Percentiles rank a stretch among this genome's conserved stretches.
Conservation (phyloP, 129 eudicot genomes). For the Gnaphalium uliginosum region DNA sequence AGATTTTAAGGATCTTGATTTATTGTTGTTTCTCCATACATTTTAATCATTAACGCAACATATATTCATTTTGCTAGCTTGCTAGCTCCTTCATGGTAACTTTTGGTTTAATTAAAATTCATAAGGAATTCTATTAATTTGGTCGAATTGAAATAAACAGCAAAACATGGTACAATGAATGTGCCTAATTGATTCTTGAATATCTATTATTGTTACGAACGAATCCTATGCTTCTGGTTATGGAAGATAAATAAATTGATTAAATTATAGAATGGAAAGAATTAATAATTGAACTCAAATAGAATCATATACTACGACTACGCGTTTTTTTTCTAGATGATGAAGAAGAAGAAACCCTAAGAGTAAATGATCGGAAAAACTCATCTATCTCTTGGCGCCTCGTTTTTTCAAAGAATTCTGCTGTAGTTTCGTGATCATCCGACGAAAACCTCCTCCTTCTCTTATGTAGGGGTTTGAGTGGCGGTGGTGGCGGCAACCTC, state of each 20-base stretch:
- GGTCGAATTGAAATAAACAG: too few species aligned
- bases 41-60: neutral
- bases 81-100: neutral
- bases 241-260: too few species aligned
- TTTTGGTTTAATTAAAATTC: too few species aligned
- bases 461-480: slow-evolving; percentile 15
- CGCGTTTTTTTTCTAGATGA: slow-evolving; percentile 33
- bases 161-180: too few species aligned
- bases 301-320: slow-evolving; percentile 33
- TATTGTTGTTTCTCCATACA: neutral
- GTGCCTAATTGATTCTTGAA: too few species aligned
- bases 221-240: too few species aligned
- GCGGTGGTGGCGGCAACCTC: neutral
- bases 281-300: neutral
- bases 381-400: slow-evolving; percentile 34
- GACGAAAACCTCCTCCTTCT: slow-evolving; percentile 18
- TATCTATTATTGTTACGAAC: too few species aligned
- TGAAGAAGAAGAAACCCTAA: slow-evolving; percentile 37
- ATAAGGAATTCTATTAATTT: too few species aligned
- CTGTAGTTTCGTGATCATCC: slow-evolving; percentile 14
- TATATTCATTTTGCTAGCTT: neutral
- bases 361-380: slow-evolving; percentile 27
- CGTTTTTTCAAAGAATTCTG: slow-evolving; percentile 31
- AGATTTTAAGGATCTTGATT: neutral
- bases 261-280: neutral